Conservation (phyloP, 2,329 filamentous ascomycete genomes). For the Fusarium sp. region DNA sequence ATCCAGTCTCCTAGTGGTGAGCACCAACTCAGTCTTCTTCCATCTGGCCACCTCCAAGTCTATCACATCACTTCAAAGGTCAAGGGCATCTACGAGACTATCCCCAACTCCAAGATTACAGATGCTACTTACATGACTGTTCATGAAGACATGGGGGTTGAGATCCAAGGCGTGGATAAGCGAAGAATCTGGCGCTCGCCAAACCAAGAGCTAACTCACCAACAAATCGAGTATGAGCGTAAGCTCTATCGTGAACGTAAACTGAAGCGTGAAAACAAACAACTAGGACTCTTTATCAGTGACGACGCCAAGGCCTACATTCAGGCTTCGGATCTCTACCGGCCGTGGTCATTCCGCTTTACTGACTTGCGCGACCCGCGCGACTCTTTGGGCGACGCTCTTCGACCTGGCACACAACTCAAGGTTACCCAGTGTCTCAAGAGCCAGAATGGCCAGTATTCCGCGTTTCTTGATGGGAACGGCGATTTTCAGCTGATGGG, state of each 20-base stretch:
- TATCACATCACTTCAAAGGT: background rate
- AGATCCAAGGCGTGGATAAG: background rate
- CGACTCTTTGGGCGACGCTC: background rate
- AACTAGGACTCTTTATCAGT: background rate
- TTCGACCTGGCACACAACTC: background rate
- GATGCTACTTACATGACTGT: background rate
- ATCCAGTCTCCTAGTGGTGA: background rate
- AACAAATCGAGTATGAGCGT: background rate
- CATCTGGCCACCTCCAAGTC: background rate
- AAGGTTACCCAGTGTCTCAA: background rate
- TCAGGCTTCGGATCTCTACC: background rate
- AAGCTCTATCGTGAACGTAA: background rate
- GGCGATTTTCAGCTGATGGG: background rate
- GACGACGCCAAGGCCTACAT: background rate
- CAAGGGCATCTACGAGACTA: background rate
- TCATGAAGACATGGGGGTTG: fast-evolving
- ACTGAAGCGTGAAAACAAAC: background rate
- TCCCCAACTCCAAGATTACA: background rate
- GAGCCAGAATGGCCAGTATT: background rate
- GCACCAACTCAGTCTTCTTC: background rate
- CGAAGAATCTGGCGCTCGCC: background rate
- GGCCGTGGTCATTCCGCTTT: background rate
- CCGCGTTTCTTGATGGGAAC: background rate
- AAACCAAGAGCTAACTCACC: fast-evolving
- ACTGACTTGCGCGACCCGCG: background rate